Evolutionary conservation across 345 rosid species (phyloP).

Genomic region (Rhizophora apiculata): DNA sequence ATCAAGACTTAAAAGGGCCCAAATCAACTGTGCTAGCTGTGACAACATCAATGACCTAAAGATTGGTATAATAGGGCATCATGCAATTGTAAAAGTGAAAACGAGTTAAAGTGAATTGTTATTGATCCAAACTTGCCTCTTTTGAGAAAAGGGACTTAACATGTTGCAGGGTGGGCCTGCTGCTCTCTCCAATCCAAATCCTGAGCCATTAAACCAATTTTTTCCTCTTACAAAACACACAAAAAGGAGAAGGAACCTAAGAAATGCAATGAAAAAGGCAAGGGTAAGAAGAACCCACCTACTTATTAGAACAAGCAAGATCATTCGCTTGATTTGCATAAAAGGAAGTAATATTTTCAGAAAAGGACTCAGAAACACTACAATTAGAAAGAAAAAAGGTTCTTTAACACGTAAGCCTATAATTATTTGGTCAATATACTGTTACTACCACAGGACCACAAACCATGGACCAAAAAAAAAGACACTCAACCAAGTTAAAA

Average conservation of each 20-base stretch:
- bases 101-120: neutral
- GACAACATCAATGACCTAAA: slow-evolving; percentile 69
- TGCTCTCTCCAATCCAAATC: slow-evolving; percentile 82
- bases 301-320: slow-evolving; percentile 34
- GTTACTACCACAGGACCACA: too few relatives aligned
- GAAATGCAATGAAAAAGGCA: neutral
- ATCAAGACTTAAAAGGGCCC: slow-evolving; percentile 80
- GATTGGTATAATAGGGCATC: slow-evolving; percentile 6
- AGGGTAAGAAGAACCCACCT: slow-evolving; percentile 33
- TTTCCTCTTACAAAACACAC: slow-evolving; percentile 2
- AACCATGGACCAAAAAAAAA: neutral
- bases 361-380: neutral
- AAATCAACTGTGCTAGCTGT: slow-evolving; percentile 64
- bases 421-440: neutral
- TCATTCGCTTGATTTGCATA: slow-evolving; percentile 49
- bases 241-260: slow-evolving; percentile 8
- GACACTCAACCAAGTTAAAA: neutral
- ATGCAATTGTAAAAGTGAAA: slow-evolving; percentile 8
- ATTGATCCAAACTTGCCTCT: slow-evolving; percentile 54
- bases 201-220: slow-evolving; percentile 38
- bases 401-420: too few relatives aligned
- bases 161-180: slow-evolving; percentile 58
- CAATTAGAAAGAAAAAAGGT: neutral
- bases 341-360: slow-evolving; percentile 17
- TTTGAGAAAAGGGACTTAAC: slow-evolving; percentile 62